Evolutionary conservation across 768 basidiomycete genomes (phyloP).

Genomic region (Gelatoporia subvermispora): DNA sequence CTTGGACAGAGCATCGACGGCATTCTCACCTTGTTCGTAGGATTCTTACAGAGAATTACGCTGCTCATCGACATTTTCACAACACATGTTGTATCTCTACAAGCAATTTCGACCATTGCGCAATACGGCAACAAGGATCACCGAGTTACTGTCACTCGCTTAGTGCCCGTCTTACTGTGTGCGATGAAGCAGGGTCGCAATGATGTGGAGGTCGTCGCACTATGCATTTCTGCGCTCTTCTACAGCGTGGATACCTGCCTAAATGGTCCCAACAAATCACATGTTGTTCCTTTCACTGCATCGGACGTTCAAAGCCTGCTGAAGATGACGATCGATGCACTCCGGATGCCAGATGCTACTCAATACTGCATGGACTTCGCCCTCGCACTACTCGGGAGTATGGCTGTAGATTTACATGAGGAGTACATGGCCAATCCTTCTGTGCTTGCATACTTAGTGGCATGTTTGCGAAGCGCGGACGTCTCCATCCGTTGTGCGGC

Average conservation of each 20-base stretch:
- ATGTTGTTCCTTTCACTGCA: conserved; percentile 34
- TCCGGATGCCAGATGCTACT: conserved; percentile 37
- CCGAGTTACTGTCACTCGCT: conserved; percentile 46
- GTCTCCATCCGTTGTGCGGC: conserved; percentile 45
- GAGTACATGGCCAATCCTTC: conserved; percentile 40
- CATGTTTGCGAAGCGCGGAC: conserved; percentile 49
- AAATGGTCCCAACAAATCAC: conserved; percentile 28
- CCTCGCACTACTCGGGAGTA: conserved; percentile 37
- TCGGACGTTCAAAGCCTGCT: conserved; percentile 36
- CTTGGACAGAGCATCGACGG: neutral
- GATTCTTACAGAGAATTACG: conserved; percentile 48
- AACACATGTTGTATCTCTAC: conserved; percentile 49
- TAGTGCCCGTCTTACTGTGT: conserved; percentile 36
- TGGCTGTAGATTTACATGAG: conserved; percentile 39
- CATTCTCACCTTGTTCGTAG: conserved; percentile 24
- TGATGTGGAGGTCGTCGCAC: conserved; percentile 45
- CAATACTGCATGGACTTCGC: conserved; percentile 46
- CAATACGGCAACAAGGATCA: conserved; percentile 53
- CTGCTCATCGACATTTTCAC: conserved; percentile 44
- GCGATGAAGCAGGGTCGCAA: conserved; percentile 47
- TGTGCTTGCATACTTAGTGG: conserved; percentile 44
- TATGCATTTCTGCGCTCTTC: conserved; percentile 45
- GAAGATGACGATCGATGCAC: conserved; percentile 34
- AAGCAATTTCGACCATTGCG: conserved; percentile 52
- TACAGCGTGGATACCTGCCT: conserved; percentile 36